Evolutionary conservation across 371 early-diverging fungal genomes (phyloP), one percentile per base, ranked within the genome.

Genomic region (Rhizomucor pusillus): DNA sequence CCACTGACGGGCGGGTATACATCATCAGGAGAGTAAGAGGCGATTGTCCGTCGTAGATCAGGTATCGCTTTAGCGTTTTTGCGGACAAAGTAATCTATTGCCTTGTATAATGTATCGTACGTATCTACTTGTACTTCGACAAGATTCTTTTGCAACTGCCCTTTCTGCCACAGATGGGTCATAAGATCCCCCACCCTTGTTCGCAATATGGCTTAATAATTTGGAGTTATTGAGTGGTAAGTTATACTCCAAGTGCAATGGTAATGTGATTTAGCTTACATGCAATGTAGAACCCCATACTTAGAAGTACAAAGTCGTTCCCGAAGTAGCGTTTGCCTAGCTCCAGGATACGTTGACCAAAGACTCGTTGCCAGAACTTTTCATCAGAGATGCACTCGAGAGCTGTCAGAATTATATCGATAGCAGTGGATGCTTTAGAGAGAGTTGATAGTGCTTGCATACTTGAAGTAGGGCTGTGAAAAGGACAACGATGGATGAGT

Each of bases 281-380:
- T 20, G 63, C 52, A 36, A 66, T 46, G 43, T 71, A 71, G 39
- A 65, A 60, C 3, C 65, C 56, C 9, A 63, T 13, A 50, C 66
- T 61, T 11, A 67, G 52, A 2, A 68, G 44, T 5, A 71, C 72
- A 46, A 71, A 57, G 50, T 71, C 71, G 34, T 67, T 71, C 23
- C 71, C 71, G 49, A 71, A 71, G 36, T 71, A 71, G 12, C 66
- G 66, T 54, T 71, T 67, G 3, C 47, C 44, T 11, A 71, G 54
- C 5, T 59, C 54, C 1, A 64, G 45, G 3, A 71, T 18, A 24
- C 71, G 61, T 43, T 60, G 61, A 35, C 71, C 67, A 33, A 71
- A 39, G 10, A 71, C 10, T 34, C 44, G 39, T 24, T 67, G 62
- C 71, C 71, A 71, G 18, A 71, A 56, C 3, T 25, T 24, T 25